phyloP scores from a whole-genome alignment of 1,284 basidiomycete genomes.

The Cutaneotrichosporon cutaneum region DNA sequence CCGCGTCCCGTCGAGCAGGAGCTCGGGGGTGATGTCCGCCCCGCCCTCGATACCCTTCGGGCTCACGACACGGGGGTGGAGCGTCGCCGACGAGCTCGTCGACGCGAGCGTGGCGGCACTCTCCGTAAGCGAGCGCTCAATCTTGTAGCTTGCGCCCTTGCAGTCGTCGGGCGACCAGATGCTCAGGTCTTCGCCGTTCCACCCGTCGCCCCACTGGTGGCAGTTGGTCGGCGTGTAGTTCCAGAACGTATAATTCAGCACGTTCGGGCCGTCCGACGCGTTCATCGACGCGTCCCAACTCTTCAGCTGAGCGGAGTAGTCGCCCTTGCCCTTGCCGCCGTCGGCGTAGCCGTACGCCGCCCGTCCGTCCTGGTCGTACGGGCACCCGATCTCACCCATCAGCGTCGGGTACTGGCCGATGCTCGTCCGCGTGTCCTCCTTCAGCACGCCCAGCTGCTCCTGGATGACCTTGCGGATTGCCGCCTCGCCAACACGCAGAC shows the following conservation, averaged over 20 bases:
- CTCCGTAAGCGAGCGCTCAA: background rate
- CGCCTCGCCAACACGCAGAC: conserved; percentile 67
- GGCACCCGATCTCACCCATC: conserved; percentile 93
- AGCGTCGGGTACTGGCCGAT: conserved; percentile 78
- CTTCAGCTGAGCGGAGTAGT: conserved; percentile 74
- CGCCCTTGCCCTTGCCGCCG: conserved; percentile 69
- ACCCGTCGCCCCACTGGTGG: conserved; percentile 90
- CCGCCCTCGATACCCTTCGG: conserved; percentile 44
- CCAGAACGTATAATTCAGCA: conserved; percentile 84
- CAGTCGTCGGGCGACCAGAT: conserved; percentile 79
- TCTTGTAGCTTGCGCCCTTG: conserved; percentile 3
- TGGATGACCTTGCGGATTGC: conserved; percentile 80
- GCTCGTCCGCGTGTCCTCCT: conserved; percentile 60
- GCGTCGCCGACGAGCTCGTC: conserved; percentile 33
- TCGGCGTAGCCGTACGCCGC: conserved; percentile 79
- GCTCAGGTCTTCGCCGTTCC: conserved; percentile 92
- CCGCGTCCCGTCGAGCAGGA: conserved; percentile 76
- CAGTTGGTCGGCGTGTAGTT: conserved; percentile 73
- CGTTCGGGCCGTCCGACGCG: conserved; percentile 79
- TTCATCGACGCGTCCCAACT: conserved; percentile 92
- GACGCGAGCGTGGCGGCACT: conserved; percentile 6
- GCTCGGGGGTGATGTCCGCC: conserved; percentile 57
- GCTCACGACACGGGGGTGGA: conserved; percentile 26
- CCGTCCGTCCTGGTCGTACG: conserved; percentile 84
- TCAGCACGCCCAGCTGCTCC: conserved; percentile 78